phyloP scores from a whole-genome alignment of 768 basidiomycete genomes.

The Hypholoma fasciculare region DNA sequence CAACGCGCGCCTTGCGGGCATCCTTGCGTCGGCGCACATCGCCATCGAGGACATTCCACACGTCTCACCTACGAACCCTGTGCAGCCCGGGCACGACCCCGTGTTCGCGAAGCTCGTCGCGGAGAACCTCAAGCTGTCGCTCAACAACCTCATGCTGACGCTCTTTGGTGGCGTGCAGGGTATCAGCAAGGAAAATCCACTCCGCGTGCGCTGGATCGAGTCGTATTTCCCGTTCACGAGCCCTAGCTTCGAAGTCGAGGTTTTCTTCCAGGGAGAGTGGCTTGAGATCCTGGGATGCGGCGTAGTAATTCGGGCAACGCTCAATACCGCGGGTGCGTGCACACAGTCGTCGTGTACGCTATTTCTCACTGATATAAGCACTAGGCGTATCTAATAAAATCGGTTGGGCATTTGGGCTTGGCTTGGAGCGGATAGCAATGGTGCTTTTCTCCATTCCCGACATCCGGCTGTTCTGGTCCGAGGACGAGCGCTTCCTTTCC shows the following conservation, averaged over 20 bases:
- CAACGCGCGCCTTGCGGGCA: constrained; percentile 59
- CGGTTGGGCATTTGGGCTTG: constrained; percentile 98
- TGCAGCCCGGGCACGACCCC: constrained; percentile 77
- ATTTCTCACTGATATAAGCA: not conserved
- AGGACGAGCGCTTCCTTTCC: constrained; percentile 80
- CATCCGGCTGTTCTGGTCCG: constrained; percentile 97
- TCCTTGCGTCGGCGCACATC: constrained; percentile 74
- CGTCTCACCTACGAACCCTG: constrained; percentile 74
- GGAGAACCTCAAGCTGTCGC: constrained; percentile 84
- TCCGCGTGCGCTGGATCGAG: constrained; percentile 95
- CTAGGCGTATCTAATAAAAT: constrained; percentile 79
- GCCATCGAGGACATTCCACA: constrained; percentile 85
- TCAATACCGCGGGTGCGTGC: constrained; percentile 79
- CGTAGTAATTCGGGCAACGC: constrained; percentile 85
- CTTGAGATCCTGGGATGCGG: constrained; percentile 95
- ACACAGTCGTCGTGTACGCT: too few relatives aligned
- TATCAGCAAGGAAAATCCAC: constrained; percentile 59
- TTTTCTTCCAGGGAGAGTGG: constrained; percentile 96
- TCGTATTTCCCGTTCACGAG: constrained; percentile 98
- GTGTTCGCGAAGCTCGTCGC: constrained; percentile 70
- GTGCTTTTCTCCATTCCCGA: constrained; percentile 95
- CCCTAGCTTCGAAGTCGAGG: constrained; percentile 97
- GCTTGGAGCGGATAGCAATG: constrained; percentile 97
- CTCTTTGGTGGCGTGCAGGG: constrained; percentile 71
- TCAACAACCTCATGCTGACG: constrained; percentile 82